Base-by-base conservation (phyloP, 768 basidiomycete species). In the Inosperma sp. region DNA sequence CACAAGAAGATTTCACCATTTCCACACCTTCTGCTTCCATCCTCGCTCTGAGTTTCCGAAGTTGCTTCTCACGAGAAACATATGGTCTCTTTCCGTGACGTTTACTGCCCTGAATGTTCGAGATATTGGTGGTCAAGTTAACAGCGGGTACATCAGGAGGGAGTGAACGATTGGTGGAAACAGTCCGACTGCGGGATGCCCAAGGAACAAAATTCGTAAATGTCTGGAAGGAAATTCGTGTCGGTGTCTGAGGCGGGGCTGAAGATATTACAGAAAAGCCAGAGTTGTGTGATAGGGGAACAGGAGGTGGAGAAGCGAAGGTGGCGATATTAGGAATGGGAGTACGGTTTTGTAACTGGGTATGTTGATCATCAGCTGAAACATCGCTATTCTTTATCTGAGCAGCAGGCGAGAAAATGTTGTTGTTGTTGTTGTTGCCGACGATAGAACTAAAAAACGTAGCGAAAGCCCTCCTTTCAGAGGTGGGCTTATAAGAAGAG, bases 51-150 rank as follows among this genome's bases (percentile, higher is more conserved):
- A 90, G 67, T 66, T 77, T 81, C 62, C 79, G 77, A 58, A 90
- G 64, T 64, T 91, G 88, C 56, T 71, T 76, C 59, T 83, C 77
- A 62, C 77, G 83, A 22, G 82, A 74, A 40, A 86, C 82, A 61
- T 73, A 86, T n/a, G n/a, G 50, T 68, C 48, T 16, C 35, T 29
- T 43, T 52, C n/a, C n/a, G n/a, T n/a, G n/a, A n/a, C n/a, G n/a
- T n/a, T n/a, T n/a, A n/a, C n/a, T n/a, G n/a, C n/a, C n/a, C n/a
- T n/a, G n/a, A n/a, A n/a, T n/a, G n/a, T n/a, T n/a, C n/a, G n/a
- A n/a, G n/a, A n/a, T n/a, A n/a, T n/a, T n/a, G n/a, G n/a, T n/a
- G n/a, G n/a, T n/a, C n/a, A n/a, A n/a, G n/a, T n/a, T n/a, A 34
- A 5, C 39, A 30, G 23, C 42, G 12, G 50, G 30, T 25, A 26